phyloP scores from a whole-genome alignment of 1,284 basidiomycete genomes.

The Naganishia albida region DNA sequence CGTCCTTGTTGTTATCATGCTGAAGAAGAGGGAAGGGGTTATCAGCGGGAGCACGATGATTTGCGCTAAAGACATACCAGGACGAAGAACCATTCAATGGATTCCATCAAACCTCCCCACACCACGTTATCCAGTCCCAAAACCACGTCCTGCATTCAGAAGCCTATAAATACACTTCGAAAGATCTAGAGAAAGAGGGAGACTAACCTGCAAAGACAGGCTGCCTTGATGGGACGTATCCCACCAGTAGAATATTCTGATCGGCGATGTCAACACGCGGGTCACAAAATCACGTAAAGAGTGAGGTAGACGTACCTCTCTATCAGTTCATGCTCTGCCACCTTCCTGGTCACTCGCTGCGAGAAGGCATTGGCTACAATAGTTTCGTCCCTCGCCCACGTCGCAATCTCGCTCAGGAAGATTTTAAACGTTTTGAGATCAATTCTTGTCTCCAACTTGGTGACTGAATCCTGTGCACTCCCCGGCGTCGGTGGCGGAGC shows the following conservation, averaged over 20 bases:
- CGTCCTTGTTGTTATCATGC: constrained; percentile 94
- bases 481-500: constrained; percentile 26
- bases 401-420: constrained; percentile 89
- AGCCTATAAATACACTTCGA: no score
- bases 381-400: constrained; percentile 95
- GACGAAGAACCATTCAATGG: constrained; percentile 98
- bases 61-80: constrained; percentile 55
- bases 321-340: constrained; percentile 58
- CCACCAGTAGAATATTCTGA: constrained; percentile 87
- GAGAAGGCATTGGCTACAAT: constrained; percentile 89
- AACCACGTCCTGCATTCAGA: constrained; percentile 75
- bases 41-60: not conserved
- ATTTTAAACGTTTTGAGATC: constrained; percentile 80
- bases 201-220: constrained; percentile 75
- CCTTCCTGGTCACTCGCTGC: constrained; percentile 59
- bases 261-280: constrained; percentile 38
- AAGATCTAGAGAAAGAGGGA: no score
- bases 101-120: constrained; percentile 96
- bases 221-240: constrained; percentile 76
- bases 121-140: constrained; percentile 86
- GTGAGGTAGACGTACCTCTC: constrained; percentile 52
- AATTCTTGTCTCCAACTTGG: constrained; percentile 85
- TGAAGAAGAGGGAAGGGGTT: not conserved
- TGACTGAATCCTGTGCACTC: constrained; percentile 58
- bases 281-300: not conserved